Conservation (phyloP, 1,139 yeast genomes). For the Komagataea norvegica region DNA sequence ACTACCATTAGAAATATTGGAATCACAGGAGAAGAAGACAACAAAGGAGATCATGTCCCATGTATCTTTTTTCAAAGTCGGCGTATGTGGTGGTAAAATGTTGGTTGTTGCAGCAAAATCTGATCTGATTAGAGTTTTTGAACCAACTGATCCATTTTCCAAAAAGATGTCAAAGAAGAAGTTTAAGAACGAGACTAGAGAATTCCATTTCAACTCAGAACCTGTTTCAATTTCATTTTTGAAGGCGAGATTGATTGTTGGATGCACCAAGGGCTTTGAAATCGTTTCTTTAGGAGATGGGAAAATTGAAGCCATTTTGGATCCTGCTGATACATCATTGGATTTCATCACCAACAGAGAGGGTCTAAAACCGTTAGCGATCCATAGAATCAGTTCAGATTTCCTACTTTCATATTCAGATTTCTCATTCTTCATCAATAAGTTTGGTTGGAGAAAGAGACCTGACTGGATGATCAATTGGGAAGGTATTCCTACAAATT, state of each 20-base stretch:
- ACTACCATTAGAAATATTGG: slow-evolving; percentile 77
- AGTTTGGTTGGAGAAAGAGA: slow-evolving; percentile 94
- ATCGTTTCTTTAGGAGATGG: slow-evolving; percentile 59
- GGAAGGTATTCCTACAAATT: slow-evolving; percentile 94
- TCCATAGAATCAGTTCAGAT: slow-evolving; percentile 84
- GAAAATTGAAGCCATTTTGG: slow-evolving; percentile 72
- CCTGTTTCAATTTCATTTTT: slow-evolving; percentile 89
- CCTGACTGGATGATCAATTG: slow-evolving; percentile 93
- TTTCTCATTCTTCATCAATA: slow-evolving; percentile 88
- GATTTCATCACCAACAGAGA: slow-evolving; percentile 90
- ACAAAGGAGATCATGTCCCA: slow-evolving; percentile 80
- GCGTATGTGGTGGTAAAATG: slow-evolving; percentile 85
- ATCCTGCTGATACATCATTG: slow-evolving; percentile 94
- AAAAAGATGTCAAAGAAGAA: slow-evolving; percentile 59
- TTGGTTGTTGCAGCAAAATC: slow-evolving; percentile 85
- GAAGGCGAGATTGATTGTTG: slow-evolving; percentile 85
- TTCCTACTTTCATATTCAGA: slow-evolving; percentile 85
- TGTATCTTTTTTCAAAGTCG: slow-evolving; percentile 85
- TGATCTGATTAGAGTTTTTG: slow-evolving; percentile 80
- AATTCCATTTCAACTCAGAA: slow-evolving; percentile 78
- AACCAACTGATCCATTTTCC: slow-evolving; percentile 64
- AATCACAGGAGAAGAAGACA: slow-evolving; percentile 43
- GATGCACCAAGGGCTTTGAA: slow-evolving; percentile 95
- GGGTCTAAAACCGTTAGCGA: slow-evolving; percentile 82
- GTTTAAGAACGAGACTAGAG: slow-evolving; percentile 64